Base-by-base conservation (phyloP, 2,329 filamentous ascomycete species). In the Nothopassalora personata region DNA sequence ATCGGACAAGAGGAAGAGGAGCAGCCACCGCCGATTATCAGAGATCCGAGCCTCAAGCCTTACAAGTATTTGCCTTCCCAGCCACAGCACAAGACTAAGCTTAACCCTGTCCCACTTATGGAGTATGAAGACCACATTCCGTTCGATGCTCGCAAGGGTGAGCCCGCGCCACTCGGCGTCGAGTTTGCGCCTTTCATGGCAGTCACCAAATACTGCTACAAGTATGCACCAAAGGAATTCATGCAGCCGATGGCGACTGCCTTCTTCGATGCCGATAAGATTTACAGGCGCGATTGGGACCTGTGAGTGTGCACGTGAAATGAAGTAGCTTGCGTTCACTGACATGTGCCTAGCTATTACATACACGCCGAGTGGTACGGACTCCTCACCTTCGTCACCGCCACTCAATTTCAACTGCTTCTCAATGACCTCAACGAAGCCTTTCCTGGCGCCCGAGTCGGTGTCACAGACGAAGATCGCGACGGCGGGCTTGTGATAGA, bases 271-370 rank as follows among this genome's bases (percentile, higher is more conserved):
- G 68, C 71, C 3, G 81, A 75, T 30, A 77, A 90, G 53, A 78
- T 88, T 63, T 83, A 82, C 66, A 74, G 77, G 1, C 80, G 84
- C 59, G 69, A 77, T 10, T 96, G 91, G 91, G 86, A 93, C 62
- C 76, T 96, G 89, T 94, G 79, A 80, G 86, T 80, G 19, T 31
- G 39, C 30, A 19, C 15, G n/a, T 48, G 30, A 31, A 13, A 13
- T 18, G 30, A 4, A 18, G 15, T 7, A 11, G 11, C 11, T 34
- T 5, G 36, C 43, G 5, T 31, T 30, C 2, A 4, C 48, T 49
- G 45, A 64, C 52, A 52, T 39, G 52, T 66, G 52, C 56, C 23
- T 52, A 72, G 67, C 30, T 69, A 70, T 59, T 69, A 67, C 54
- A 59, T 71, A 39, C 62, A 62, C 53, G 62, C 64, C 15, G 55